Evolutionary conservation across 768 basidiomycete genomes (phyloP), one percentile per base, ranked within the genome.

Genomic region (Antrodiella citrinella): DNA sequence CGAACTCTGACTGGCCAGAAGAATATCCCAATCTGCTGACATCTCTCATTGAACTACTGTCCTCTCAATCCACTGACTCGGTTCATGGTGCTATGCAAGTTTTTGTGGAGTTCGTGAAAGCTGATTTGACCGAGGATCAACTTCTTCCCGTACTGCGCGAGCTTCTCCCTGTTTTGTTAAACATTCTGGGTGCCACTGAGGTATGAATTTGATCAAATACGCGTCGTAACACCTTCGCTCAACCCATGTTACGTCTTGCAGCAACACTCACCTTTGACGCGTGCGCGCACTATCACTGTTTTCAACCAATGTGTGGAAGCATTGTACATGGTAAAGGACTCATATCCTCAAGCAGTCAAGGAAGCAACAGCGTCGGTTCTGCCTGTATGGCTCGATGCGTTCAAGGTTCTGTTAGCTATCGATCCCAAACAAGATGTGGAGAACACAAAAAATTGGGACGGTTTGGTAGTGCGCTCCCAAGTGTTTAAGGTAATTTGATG

Each of bases 51-150:
- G 67, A 68, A 26, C 78, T 95, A 9, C 75, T 98, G 21, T 84
- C 86, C 2, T 85, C 88, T 2, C 74, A 72, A 41, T 81, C 82
- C 2, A 68, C 86, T 0, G 76, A 81, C 51, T 77, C 89, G 4
- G 88, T 96, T 4, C 93, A 98, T 66, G 96, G 96, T 20, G 86
- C 94, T 20, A 92, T 99, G 89, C 84, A 93, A 64, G 89, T 98
- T 19, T 81, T 99, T 60, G 84, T 85, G 7, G 96, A 99, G 60
- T 94, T 97, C 65, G 88, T 95, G 61, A 86, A 89, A 65, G 81
- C 87, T 4, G 94, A 94, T 61, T 69, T 98, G 54, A 87, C 88
- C 7, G 96, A 97, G 62, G 94, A 97, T 61, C 95, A 97, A 72
- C 82, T 96, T 26, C 68, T 98, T 1, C 93, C 91, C 10, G 83